Evolutionary conservation across 768 basidiomycete genomes (phyloP), one percentile per base, ranked within the genome.

Genomic region (Strobilomyces echinocephalus): DNA sequence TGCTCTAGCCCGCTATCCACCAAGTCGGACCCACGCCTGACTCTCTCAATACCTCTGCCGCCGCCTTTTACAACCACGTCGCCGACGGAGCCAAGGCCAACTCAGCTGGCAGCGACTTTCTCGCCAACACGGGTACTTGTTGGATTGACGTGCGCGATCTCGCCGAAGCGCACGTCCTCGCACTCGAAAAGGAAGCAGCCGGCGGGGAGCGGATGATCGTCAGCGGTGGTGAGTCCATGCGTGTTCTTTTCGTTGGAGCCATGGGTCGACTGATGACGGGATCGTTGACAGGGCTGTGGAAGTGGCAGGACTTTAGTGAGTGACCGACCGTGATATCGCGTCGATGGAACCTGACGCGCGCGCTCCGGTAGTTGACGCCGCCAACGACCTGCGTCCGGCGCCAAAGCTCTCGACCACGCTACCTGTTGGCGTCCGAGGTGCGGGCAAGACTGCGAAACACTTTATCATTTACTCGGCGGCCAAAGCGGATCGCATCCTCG

Each of bases 131-230:
- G 18, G 66, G 68, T 5, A 61, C 62, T 11, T 53, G 60, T 21
- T 81, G 76, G 73, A 61, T 79, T 28, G 79, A 84, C 46, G 82
- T 83, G 8, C 75, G 81, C 5, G 82, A 84, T 61, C 62, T 81
- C 31, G 82, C 79, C 0, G 65, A 70, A 14, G 81, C 78, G 0
- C 84, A 87, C 59, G 73, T 74, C 1, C 64, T 70, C 6, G 81
- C 82, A 5, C 64, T 89, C 20, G 73, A 74, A 49, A 76, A 73
- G 46, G 71, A 75, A 26, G 74, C 71, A 3, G 84, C 83, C 0
- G 78, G 76, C 3, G 80, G 80, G 1, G 73, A 87, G 51, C 72
- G 87, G 33, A 76, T 87, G 60, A 74, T 87, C 60, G 57, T 80
- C 38, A 68, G 66, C n/a, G 69, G 65, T 3, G 72, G 74, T 57